Conservation (phyloP, 2,329 filamentous ascomycete genomes). For the Aspergillus fumigatiaffinis region DNA sequence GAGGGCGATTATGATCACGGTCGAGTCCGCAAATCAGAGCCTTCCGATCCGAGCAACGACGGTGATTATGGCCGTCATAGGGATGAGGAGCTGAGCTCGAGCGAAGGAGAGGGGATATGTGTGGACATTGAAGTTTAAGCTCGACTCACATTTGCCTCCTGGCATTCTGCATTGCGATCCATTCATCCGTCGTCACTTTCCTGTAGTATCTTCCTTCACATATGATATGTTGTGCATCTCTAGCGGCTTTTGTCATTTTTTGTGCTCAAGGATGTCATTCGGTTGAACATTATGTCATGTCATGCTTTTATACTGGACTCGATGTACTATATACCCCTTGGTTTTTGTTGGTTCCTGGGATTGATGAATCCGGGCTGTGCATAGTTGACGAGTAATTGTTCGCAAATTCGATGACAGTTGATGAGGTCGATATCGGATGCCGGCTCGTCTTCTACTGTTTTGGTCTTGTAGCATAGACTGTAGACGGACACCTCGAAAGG, state of each 20-base stretch:
- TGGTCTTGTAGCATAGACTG: background rate
- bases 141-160: conserved; percentile 3
- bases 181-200: background rate
- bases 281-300: background rate
- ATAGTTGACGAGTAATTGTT: background rate
- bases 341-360: conserved; percentile 9
- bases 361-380: background rate
- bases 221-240: conserved; percentile 2
- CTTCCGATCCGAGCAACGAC: conserved; percentile 2
- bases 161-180: conserved; percentile 7
- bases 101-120: conserved; percentile 35
- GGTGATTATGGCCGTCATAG: conserved; percentile 15
- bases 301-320: background rate
- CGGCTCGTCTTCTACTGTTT: background rate
- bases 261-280: background rate
- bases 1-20: conserved; percentile 17
- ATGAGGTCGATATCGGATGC: too few species aligned
- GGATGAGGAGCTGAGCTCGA: conserved; percentile 33
- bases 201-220: background rate
- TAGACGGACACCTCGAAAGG: background rate
- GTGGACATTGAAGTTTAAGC: conserved; percentile 38
- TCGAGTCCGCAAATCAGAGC: conserved; percentile 3
- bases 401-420: background rate
- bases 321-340: conserved; percentile 8
- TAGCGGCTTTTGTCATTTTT: background rate